Evolutionary conservation across 2,329 filamentous ascomycete species (phyloP).

Genomic region (Talaromyces sp.): DNA sequence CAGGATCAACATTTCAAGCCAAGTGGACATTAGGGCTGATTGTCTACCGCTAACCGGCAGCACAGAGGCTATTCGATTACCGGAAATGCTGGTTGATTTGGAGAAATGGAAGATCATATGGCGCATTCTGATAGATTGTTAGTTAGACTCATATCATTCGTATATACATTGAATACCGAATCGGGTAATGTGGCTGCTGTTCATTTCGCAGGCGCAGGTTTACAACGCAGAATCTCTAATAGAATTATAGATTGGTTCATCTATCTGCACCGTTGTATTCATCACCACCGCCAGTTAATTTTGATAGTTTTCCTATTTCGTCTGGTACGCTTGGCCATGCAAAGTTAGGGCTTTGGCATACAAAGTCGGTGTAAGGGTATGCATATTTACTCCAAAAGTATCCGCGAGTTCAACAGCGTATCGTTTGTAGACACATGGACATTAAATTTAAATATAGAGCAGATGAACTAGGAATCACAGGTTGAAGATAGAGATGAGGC

Average conservation of each 20-base stretch:
- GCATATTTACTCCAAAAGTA: neutral
- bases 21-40: conserved; percentile 1
- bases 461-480: neutral
- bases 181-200: neutral
- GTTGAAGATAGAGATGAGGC: neutral
- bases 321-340: neutral
- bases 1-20: neutral
- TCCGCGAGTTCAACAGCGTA: neutral
- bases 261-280: neutral
- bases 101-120: neutral
- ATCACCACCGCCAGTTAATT: neutral
- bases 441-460: neutral
- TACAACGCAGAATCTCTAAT: neutral
- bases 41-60: conserved; percentile 6
- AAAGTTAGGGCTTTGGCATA: neutral
- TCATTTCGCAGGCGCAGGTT: neutral
- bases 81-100: neutral
- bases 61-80: neutral
- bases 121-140: neutral
- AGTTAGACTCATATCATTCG: neutral
- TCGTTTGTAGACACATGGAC: neutral
- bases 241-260: neutral
- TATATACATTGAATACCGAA: neutral
- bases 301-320: conserved; percentile 2
- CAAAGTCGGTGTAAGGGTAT: conserved; percentile 12